phyloP scores from a whole-genome alignment of 2,329 filamentous ascomycete genomes.

The Dactylellina parvicollis region DNA sequence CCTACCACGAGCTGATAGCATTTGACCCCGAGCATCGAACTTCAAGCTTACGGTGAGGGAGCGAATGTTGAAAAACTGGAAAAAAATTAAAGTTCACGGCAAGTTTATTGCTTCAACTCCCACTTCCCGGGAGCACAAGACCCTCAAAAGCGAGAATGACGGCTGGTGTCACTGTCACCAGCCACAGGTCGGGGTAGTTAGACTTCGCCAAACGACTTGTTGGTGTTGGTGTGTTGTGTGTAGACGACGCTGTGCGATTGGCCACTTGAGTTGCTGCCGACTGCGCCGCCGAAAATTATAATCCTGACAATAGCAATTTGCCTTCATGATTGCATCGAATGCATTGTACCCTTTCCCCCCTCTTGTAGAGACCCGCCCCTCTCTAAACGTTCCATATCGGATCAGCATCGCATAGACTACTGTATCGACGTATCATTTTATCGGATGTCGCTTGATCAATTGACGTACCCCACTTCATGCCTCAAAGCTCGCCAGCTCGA shows the following conservation, averaged over 20 bases:
- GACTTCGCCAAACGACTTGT: not conserved
- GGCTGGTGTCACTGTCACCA: not conserved
- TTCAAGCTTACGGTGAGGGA: not conserved
- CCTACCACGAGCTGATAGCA: not conserved
- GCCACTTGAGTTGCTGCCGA: not conserved
- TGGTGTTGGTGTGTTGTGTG: conserved; percentile 18
- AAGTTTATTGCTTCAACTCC: too few species aligned
- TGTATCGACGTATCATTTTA: conserved; percentile 26
- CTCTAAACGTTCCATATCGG: not conserved
- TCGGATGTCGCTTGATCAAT: conserved; percentile 10
- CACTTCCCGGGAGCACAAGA: not conserved
- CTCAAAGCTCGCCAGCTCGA: conserved; percentile 17
- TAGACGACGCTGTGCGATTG: conserved; percentile 15
- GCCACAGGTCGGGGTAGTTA: not conserved
- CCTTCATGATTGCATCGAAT: not conserved
- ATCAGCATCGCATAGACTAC: conserved; percentile 13
- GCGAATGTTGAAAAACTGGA: too few species aligned
- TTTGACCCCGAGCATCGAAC: not conserved
- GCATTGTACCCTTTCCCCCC: not conserved
- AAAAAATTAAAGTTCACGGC: too few species aligned
- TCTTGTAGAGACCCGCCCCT: not conserved
- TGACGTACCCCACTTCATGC: conserved; percentile 41
- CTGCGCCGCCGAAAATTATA: conserved; percentile 18
- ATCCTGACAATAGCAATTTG: conserved; percentile 15
- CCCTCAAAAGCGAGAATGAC: not conserved